A percentile compares a stretch with the other conserved stretches of the same genome.
phyloP scores from a whole-genome alignment of 257 asterid species.

The Solanum lignicaule region DNA sequence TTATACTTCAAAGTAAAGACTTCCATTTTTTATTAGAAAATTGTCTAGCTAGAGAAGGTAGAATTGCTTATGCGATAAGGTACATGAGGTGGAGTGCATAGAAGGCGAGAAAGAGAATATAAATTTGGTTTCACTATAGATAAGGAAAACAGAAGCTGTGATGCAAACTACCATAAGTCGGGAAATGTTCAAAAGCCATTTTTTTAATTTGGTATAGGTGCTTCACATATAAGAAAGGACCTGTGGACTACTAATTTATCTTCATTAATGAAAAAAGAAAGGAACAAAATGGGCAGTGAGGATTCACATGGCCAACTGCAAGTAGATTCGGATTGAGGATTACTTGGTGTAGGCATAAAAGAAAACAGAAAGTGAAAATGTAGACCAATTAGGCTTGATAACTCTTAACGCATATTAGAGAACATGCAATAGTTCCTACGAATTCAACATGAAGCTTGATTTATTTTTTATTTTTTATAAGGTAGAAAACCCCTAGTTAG shows the following conservation, averaged over 20 bases:
- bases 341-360: background rate
- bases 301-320: background rate
- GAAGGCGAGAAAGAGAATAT: background rate
- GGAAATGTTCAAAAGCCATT: background rate
- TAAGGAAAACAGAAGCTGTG: background rate
- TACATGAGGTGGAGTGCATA: background rate
- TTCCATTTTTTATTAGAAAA: background rate
- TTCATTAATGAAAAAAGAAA: background rate
- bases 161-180: background rate
- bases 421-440: background rate
- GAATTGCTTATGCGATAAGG: background rate
- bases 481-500: background rate
- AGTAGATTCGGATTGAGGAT: background rate
- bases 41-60: background rate
- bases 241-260: background rate
- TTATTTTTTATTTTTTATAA: background rate
- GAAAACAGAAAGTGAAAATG: background rate
- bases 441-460: background rate
- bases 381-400: background rate
- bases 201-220: background rate
- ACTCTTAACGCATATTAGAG: background rate
- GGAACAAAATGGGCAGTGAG: background rate
- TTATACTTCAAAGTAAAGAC: background rate
- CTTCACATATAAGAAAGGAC: background rate
- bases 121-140: background rate